phyloP scores from a whole-genome alignment of 2,329 filamentous ascomycete species.

The Trichoderma arundinaceum region DNA sequence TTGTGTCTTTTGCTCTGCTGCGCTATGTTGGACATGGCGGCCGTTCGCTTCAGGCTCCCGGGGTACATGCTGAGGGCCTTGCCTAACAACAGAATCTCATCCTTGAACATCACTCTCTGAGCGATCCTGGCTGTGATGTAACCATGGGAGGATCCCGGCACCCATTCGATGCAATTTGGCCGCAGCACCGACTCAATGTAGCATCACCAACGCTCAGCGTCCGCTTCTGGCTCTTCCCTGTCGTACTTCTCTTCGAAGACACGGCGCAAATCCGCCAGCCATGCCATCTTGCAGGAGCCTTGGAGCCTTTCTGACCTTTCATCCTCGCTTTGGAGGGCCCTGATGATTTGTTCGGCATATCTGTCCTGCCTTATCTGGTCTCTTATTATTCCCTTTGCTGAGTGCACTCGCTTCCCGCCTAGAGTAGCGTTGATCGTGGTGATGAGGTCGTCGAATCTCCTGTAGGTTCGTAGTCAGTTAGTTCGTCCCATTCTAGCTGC shows the following conservation, averaged over 20 bases:
- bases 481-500: background rate
- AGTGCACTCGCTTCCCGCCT: background rate
- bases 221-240: background rate
- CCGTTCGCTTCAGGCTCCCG: background rate
- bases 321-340: background rate
- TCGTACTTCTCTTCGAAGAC: background rate
- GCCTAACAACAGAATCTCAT: background rate
- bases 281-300: background rate
- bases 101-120: background rate
- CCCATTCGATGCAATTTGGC: background rate
- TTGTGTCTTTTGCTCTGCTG: background rate
- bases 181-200: background rate
- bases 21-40: background rate
- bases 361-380: background rate
- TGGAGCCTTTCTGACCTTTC: background rate
- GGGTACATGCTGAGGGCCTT: no score
- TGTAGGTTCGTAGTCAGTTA: background rate
- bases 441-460: background rate
- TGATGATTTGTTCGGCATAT: background rate
- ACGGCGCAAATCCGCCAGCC: background rate
- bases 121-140: background rate
- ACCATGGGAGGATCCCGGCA: no score
- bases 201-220: background rate
- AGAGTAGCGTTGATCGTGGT: background rate
- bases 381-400: background rate